Percentiles rank a stretch among this genome's conserved stretches.
Conservation (phyloP, 2,329 filamentous ascomycete species). For the Diaporthe capsici region DNA sequence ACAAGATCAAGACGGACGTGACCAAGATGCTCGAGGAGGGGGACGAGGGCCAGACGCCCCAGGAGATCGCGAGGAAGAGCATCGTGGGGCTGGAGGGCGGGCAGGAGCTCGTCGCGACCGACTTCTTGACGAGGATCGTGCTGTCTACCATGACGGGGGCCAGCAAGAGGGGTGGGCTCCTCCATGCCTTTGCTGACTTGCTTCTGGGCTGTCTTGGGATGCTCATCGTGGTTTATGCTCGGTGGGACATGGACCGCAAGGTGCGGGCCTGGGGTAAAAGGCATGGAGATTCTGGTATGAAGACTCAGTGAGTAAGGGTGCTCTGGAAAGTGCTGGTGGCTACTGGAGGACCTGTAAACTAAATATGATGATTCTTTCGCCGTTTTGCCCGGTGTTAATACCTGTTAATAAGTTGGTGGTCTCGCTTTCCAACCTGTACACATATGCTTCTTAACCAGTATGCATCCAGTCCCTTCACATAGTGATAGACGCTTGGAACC, state of each 20-base stretch:
- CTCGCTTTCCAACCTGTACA: too few relatives aligned
- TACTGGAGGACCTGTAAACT: background rate
- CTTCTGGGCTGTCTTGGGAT: conserved; percentile 52
- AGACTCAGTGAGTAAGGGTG: background rate
- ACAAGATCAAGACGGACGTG: conserved; percentile 54
- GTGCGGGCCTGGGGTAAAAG: conserved; percentile 52
- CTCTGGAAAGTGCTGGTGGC: background rate
- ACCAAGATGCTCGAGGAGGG: conserved; percentile 55
- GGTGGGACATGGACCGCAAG: conserved; percentile 55
- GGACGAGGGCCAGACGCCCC: conserved; percentile 59
- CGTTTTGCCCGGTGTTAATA: background rate
- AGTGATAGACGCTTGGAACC: too few relatives aligned
- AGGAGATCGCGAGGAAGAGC: conserved; percentile 71
- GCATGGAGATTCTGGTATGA: conserved; percentile 45
- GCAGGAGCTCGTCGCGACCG: conserved; percentile 74
- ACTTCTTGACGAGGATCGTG: conserved; percentile 70
- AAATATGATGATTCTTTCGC: background rate
- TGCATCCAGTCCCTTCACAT: too few relatives aligned
- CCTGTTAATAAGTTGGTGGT: background rate
- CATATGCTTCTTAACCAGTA: too few relatives aligned
- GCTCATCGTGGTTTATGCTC: conserved; percentile 54
- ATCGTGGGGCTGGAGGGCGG: conserved; percentile 74
- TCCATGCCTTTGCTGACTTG: conserved; percentile 50
- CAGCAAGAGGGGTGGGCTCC: conserved; percentile 49
- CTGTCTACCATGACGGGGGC: conserved; percentile 58